These are phyloP conservation scores for Pseudozyma sp. DNA, from an alignment of 1,284 basidiomycete genomes.

Conservation along the genomic window DNA sequence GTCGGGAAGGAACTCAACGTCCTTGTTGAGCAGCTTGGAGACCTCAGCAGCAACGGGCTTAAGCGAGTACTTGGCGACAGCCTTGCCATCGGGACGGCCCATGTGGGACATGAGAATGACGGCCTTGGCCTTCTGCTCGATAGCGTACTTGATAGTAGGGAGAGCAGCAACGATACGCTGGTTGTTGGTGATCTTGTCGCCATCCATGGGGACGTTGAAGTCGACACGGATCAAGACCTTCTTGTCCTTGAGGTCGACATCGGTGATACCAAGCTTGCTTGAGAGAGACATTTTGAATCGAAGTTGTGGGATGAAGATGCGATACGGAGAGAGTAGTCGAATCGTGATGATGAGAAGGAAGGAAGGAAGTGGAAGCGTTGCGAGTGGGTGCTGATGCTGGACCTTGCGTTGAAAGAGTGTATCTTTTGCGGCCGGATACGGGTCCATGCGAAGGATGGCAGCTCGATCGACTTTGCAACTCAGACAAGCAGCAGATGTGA, in stretches of 20 bases:
- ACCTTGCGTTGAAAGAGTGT: background rate
- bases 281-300: constrained; percentile 86
- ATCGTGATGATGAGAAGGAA: constrained; percentile 9
- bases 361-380: background rate
- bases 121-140: constrained; percentile 84
- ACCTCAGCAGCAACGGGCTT: constrained; percentile 78
- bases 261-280: constrained; percentile 82
- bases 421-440: constrained; percentile 14
- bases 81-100: constrained; percentile 94
- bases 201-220: constrained; percentile 93
- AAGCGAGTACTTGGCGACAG: constrained; percentile 89
- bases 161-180: constrained; percentile 93
- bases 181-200: constrained; percentile 92
- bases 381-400: background rate
- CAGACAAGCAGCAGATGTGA: no score
- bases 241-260: constrained; percentile 88
- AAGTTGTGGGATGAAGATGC: background rate
- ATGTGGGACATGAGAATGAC: constrained; percentile 98
- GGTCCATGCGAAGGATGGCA: constrained; percentile 6
- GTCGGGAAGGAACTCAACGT: constrained; percentile 83
- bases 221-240: constrained; percentile 81
- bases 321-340: background rate
- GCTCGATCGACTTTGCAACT: constrained; percentile 6
- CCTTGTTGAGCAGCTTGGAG: constrained; percentile 69
- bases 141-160: constrained; percentile 93